Evolutionary conservation across 352 stramenopile species (phyloP).

Genomic region (Phytophthora melonis): DNA sequence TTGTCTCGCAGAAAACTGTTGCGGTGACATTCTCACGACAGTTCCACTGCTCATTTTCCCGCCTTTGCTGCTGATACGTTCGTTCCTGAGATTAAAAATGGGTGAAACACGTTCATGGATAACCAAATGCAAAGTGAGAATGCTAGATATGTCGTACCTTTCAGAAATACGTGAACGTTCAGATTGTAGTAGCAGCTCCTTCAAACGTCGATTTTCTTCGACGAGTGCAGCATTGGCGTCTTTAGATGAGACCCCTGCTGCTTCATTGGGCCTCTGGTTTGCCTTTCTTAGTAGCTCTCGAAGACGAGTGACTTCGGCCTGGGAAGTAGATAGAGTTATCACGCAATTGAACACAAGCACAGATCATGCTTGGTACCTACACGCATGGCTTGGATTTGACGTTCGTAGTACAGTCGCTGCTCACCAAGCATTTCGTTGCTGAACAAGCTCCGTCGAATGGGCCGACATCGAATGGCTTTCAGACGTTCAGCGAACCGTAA

Average conservation of each 20-base stretch:
- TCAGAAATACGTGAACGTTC: constrained; percentile 56
- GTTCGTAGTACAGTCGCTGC: constrained; percentile 71
- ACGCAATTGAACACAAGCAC: not conserved
- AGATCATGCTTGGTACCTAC: constrained; percentile 30
- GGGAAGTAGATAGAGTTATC: not conserved
- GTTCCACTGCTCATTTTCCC: constrained; percentile 5
- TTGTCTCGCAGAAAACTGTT: constrained; percentile 39
- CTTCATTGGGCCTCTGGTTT: constrained; percentile 39
- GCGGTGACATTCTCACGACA: constrained; percentile 26
- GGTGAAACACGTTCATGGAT: constrained; percentile 2
- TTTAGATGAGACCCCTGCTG: constrained; percentile 21
- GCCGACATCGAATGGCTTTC: constrained; percentile 61
- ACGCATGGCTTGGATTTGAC: constrained; percentile 75
- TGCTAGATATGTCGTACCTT: constrained; percentile 31
- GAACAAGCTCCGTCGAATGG: constrained; percentile 61
- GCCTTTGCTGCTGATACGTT: constrained; percentile 16
- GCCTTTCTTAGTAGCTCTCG: constrained; percentile 59
- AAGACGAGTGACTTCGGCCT: constrained; percentile 68
- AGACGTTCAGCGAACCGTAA: constrained; percentile 77
- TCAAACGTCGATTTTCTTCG: constrained; percentile 71
- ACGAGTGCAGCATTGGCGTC: constrained; percentile 60
- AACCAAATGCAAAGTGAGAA: not conserved
- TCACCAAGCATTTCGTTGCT: constrained; percentile 62
- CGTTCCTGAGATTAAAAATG: constrained; percentile 13
- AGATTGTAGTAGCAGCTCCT: constrained; percentile 65